Evolutionary conservation across 2,329 filamentous ascomycete genomes (phyloP).

Genomic region (Colletotrichum higginsianum): DNA sequence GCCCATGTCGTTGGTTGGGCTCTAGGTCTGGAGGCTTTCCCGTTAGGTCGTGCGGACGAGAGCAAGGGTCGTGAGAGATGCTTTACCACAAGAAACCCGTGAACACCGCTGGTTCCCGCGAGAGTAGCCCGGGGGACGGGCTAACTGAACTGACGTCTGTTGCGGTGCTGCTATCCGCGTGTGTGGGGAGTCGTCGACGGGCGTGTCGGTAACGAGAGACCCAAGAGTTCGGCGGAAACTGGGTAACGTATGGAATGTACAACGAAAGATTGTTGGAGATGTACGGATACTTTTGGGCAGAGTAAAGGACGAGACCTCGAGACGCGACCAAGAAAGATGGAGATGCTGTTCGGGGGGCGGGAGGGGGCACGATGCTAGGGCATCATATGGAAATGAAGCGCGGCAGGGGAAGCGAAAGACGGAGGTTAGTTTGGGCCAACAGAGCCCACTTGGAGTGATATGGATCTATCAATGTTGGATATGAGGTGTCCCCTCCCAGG

Average conservation of each 20-base stretch:
- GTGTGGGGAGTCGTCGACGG: not conserved
- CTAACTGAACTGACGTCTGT: slow-evolving; percentile 5
- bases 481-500: slow-evolving; percentile 12
- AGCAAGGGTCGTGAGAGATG: not conserved
- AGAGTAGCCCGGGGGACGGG: slow-evolving; percentile 13
- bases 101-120: slow-evolving; percentile 6
- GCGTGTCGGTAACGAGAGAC: slow-evolving; percentile 13
- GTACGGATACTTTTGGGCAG: slow-evolving; percentile 13
- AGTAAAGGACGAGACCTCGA: slow-evolving; percentile 21
- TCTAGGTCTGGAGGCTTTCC: slow-evolving; percentile 29
- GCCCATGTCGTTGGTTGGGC: slow-evolving; percentile 59
- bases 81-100: slow-evolving; percentile 27
- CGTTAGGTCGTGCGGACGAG: slow-evolving; percentile 10
- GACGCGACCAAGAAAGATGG: slow-evolving; percentile 31
- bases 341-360: slow-evolving; percentile 28
- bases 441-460: slow-evolving; percentile 37
- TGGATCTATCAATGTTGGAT: slow-evolving; percentile 41
- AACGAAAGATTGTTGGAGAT: slow-evolving; percentile 20
- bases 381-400: slow-evolving; percentile 41
- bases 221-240: slow-evolving; percentile 18
- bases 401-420: slow-evolving; percentile 38
- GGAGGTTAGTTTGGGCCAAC: slow-evolving; percentile 33
- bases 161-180: slow-evolving; percentile 9
- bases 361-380: slow-evolving; percentile 34
- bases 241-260: slow-evolving; percentile 9